Evolutionary conservation across 495 filamentous ascomycete genomes (phyloP).

Genomic region (Lindgomyces ingoldianus): DNA sequence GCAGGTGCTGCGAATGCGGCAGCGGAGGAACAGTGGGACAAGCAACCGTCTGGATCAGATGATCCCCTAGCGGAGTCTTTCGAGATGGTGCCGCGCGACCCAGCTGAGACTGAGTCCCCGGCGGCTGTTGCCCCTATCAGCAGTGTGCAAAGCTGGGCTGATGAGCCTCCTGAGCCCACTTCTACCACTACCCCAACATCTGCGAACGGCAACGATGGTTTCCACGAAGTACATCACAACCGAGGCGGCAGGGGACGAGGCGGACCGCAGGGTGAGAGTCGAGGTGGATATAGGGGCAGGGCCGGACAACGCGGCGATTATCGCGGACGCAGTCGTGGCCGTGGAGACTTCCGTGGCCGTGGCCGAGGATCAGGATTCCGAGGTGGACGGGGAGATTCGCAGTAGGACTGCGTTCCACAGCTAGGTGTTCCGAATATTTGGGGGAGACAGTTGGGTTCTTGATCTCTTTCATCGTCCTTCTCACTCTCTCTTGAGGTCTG

Average conservation of each 20-base stretch:
- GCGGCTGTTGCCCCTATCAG: slow-evolving; percentile 58
- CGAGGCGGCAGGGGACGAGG: slow-evolving; percentile 45
- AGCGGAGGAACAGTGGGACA: slow-evolving; percentile 65
- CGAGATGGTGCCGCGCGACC: slow-evolving; percentile 74
- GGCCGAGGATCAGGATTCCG: slow-evolving; percentile 39
- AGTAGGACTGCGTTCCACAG: slow-evolving; percentile 3
- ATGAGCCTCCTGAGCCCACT: slow-evolving; percentile 49
- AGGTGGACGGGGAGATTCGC: slow-evolving; percentile 46
- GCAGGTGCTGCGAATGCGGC: slow-evolving; percentile 43
- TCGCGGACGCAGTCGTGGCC: slow-evolving; percentile 42
- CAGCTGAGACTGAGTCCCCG: slow-evolving; percentile 73
- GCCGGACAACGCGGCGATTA: slow-evolving; percentile 36
- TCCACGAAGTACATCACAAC: slow-evolving; percentile 65
- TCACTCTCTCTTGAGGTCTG: slow-evolving; percentile 22
- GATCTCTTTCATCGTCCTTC: slow-evolving; percentile 19
- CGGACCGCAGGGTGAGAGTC: slow-evolving; percentile 35
- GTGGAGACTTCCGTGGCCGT: slow-evolving; percentile 38
- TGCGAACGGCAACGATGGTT: slow-evolving; percentile 58
- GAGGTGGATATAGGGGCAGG: slow-evolving; percentile 37
- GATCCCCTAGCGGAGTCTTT: slow-evolving; percentile 66
- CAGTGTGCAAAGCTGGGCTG: slow-evolving; percentile 66
- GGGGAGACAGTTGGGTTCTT: slow-evolving; percentile 29
- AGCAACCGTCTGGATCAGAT: slow-evolving; percentile 50
- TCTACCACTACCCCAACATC: slow-evolving; percentile 42
- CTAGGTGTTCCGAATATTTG: slow-evolving; percentile 17